Evolutionary conservation across 306 rosid genomes (phyloP).

Genomic region (Glycine soja): DNA sequence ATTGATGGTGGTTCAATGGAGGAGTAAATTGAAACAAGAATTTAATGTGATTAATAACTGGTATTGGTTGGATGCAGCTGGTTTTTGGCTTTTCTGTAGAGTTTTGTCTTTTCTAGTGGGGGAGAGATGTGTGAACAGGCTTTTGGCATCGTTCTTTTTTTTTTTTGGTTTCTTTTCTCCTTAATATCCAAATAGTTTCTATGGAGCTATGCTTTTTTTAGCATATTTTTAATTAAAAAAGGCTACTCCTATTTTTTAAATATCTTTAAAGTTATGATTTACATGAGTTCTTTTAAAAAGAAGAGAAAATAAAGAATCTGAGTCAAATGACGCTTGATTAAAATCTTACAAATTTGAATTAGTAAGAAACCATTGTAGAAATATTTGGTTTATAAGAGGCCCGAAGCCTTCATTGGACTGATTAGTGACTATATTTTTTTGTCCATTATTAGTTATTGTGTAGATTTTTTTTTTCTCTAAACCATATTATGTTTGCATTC

Average conservation of each 20-base stretch:
- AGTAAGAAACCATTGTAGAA: background rate
- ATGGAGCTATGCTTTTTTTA: background rate
- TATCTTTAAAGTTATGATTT: background rate
- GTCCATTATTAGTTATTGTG: background rate
- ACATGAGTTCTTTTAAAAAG: background rate
- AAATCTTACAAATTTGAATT: conserved; percentile 27
- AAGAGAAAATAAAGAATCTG: background rate
- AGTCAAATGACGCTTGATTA: background rate
- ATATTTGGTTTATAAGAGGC: conserved; percentile 27
- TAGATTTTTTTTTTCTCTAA: conserved; percentile 30
- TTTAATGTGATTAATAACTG: conserved; percentile 21
- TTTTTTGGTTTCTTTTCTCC: conserved; percentile 7
- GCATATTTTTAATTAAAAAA: conserved; percentile 5
- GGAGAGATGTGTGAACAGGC: conserved; percentile 13
- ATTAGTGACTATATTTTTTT: conserved; percentile 10
- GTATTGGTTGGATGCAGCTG: conserved; percentile 10
- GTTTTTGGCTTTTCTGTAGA: background rate
- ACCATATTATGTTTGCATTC: too few species aligned
- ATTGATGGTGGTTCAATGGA: conserved; percentile 28
- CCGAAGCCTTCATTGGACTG: conserved; percentile 28
- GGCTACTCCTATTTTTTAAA: background rate
- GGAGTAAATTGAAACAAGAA: background rate
- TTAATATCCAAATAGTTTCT: background rate
- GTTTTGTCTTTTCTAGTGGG: background rate
- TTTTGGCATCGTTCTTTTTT: background rate